Evolutionary conservation across 2,329 filamentous ascomycete species (phyloP).

Genomic region (Colletotrichum falcatum): DNA sequence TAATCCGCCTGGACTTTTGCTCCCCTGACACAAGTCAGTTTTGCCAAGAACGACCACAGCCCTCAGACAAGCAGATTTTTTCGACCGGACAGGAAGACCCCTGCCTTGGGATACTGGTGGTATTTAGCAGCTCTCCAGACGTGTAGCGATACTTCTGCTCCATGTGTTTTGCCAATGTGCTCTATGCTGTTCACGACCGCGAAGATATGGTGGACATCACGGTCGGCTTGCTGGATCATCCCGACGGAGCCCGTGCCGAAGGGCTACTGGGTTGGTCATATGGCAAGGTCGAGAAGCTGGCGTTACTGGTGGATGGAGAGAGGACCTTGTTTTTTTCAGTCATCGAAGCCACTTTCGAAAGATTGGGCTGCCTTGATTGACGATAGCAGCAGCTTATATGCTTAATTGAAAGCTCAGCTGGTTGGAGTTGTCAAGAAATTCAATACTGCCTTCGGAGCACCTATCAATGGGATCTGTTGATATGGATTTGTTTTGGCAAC

Average conservation of each 20-base stretch:
- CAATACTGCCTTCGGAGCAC: no score
- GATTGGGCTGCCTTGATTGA: not conserved
- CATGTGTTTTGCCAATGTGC: constrained; percentile 59
- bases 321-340: constrained; percentile 48
- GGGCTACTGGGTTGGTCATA: constrained; percentile 56
- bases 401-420: not conserved
- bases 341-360: constrained; percentile 43
- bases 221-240: constrained; percentile 57
- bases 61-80: constrained; percentile 51
- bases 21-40: constrained; percentile 54
- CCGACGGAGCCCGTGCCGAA: constrained; percentile 60
- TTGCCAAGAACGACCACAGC: constrained; percentile 45
- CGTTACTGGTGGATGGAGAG: constrained; percentile 56
- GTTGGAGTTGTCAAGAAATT: not conserved
- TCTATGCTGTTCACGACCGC: constrained; percentile 56
- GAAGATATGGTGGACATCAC: constrained; percentile 57
- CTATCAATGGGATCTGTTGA: not conserved
- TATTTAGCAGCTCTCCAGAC: constrained; percentile 57
- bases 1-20: constrained; percentile 60
- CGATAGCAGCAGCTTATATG: not conserved
- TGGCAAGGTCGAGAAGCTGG: constrained; percentile 51
- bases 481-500: not conserved
- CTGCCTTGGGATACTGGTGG: constrained; percentile 56
- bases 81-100: constrained; percentile 47
- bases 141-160: constrained; percentile 63